Evolutionary conservation across 2,329 filamentous ascomycete genomes (phyloP).

Genomic region (Fusarium phyllophilum): DNA sequence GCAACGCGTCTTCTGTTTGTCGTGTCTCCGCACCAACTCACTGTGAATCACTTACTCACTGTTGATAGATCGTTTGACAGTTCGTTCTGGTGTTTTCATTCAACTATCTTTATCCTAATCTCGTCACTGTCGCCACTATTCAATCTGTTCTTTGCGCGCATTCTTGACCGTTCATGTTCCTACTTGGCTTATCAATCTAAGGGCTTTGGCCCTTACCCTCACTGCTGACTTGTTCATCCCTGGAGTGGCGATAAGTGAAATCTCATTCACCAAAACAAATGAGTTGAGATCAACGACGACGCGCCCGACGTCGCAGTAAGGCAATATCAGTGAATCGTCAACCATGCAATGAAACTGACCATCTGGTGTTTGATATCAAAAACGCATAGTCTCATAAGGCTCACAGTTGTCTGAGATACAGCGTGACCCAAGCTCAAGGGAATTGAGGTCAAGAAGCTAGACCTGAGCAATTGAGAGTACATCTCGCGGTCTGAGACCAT

Average conservation of each 20-base stretch:
- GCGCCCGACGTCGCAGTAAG: neutral
- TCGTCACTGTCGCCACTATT: rapidly evolving
- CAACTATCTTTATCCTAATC: neutral
- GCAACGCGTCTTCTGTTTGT: neutral
- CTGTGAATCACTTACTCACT: neutral
- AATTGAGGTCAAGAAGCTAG: neutral
- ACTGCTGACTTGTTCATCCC: slow-evolving; percentile 1
- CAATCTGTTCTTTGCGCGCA: neutral
- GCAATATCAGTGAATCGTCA: neutral
- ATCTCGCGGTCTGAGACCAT: neutral
- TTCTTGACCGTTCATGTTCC: neutral
- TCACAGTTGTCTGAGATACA: neutral
- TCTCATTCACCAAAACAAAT: neutral
- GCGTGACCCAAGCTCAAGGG: neutral
- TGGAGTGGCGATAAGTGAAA: neutral
- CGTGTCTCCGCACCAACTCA: neutral
- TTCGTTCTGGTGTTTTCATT: neutral
- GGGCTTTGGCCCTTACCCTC: neutral
- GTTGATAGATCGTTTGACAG: neutral
- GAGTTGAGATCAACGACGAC: neutral
- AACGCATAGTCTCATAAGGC: neutral
- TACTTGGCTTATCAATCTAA: neutral
- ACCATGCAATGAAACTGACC: too few species aligned
- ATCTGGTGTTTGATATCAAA: neutral
- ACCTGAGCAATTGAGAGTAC: neutral